Base-by-base conservation (phyloP, 228 moss, liverwort and hornwort species). In the Sphagnum magellanicum region DNA sequence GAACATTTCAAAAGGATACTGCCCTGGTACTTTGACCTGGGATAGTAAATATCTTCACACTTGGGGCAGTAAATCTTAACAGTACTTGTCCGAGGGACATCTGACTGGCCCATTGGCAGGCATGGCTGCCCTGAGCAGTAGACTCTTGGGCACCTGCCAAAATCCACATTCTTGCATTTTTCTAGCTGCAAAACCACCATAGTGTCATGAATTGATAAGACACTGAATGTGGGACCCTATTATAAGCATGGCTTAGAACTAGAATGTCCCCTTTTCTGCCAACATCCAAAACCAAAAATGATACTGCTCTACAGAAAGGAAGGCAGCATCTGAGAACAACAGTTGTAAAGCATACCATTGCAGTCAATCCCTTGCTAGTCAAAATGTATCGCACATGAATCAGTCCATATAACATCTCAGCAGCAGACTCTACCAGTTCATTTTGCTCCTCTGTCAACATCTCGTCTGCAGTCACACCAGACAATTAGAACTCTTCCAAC, bases 41-140 rank as follows among this genome's bases (percentile, higher is more conserved):
- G 97, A 73, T 93, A 93, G 73, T 90, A 98, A 75, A 98, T 98
- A 63, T 98, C 97, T 86, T 98, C 97, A 59, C 97, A 93, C 80
- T 98, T 98, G n/a, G 93, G 97, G 74, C 97, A 98, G 75, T 98
- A 93, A 70, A 91, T 93, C 87, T 98, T 98, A 81, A 98, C 93
- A 53, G 91, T 91, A 74, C 90, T 98, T 48, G 90, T 91, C 66
- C 97, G 88, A 32, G 93, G 93, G 77, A 98, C 85, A 79, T 98
- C 97, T 14, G 93, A 93, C 84, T 91, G 91, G 50, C 97, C 93
- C 81, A 98, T 93, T 6, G 97, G 97, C 78, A 98, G 65, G 72
- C 97, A 98, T 59, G 93, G 90, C 87, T 98, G 97, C 67, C 97
- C 93, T 6, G 91, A 87, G 81, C 97, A 98, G 81, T 87, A 90